phyloP scores from a whole-genome alignment of 306 rosid species.

The Abrus pulchellus region DNA sequence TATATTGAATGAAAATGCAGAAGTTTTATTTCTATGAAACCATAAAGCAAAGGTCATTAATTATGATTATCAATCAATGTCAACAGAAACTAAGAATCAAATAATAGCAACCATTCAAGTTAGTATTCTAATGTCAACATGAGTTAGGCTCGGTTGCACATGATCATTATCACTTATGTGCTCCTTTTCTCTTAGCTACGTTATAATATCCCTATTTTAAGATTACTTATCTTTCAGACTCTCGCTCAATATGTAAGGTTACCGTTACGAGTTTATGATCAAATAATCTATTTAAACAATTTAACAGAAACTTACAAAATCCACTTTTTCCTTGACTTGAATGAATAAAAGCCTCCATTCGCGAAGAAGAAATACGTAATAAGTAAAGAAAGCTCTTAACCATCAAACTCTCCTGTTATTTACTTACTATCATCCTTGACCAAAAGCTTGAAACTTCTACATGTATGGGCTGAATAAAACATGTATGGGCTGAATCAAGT shows the following conservation, averaged over 20 bases:
- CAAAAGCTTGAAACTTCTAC: conserved; percentile 6
- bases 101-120: not conserved
- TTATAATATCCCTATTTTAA: not conserved
- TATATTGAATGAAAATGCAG: too few species aligned
- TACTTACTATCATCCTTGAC: not conserved
- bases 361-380: not conserved
- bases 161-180: not conserved
- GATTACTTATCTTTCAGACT: not conserved
- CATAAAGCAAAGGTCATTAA: not conserved
- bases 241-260: not conserved
- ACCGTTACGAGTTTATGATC: not conserved
- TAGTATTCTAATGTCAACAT: not conserved
- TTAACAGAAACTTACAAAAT: not conserved
- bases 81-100: not conserved
- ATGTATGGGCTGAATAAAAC: not conserved
- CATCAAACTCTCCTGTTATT: not conserved
- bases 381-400: not conserved
- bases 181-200: not conserved
- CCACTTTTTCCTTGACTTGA: not conserved
- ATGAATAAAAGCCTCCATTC: not conserved
- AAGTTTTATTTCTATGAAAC: not conserved
- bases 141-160: not conserved
- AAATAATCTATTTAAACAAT: too few species aligned
- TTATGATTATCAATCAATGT: not conserved
- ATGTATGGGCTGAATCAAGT: too few species aligned